Percentiles rank a stretch among this genome's conserved stretches.
These are phyloP conservation scores for Wickerhamomyces pijperi DNA, from an alignment of 805 yeast genomes.

Conservation along the genomic window DNA sequence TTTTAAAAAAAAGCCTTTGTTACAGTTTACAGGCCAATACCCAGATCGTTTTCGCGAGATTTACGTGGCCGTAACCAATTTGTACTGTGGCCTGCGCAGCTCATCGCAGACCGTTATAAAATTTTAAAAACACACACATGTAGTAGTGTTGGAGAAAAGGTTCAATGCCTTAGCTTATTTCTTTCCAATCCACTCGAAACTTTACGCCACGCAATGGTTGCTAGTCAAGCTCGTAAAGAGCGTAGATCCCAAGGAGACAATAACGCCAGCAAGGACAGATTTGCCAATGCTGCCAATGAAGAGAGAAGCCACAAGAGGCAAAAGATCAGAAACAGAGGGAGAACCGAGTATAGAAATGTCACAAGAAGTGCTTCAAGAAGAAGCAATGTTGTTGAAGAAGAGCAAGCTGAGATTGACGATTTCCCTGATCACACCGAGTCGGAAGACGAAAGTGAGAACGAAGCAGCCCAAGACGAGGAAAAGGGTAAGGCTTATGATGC, in stretches of 20 bases:
- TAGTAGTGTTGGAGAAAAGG: too few relatives aligned
- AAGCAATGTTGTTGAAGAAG: slow-evolving; percentile 12
- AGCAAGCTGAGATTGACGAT: slow-evolving; percentile 5
- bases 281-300: not conserved
- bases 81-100: not conserved
- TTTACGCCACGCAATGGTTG: too few relatives aligned
- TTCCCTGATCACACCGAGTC: not conserved
- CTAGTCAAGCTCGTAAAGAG: slow-evolving; percentile 2
- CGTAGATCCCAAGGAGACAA: not conserved
- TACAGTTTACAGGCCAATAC: too few relatives aligned
- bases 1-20: too few relatives aligned
- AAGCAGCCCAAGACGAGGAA: slow-evolving; percentile 11
- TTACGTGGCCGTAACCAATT: too few relatives aligned
- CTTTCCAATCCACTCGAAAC: too few relatives aligned
- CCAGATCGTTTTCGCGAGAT: too few relatives aligned
- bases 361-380: slow-evolving; percentile 41
- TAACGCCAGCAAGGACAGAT: not conserved
- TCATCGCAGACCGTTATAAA: not conserved
- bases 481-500: slow-evolving; percentile 53
- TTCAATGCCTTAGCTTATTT: too few relatives aligned
- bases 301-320: slow-evolving; percentile 4
- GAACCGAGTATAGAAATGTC: slow-evolving; percentile 49
- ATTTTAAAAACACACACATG: too few relatives aligned
- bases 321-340: slow-evolving; percentile 30
- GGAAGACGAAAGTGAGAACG: slow-evolving; percentile 11